phyloP scores from a whole-genome alignment of 106 monocot species.

The Acorus gramineus region DNA sequence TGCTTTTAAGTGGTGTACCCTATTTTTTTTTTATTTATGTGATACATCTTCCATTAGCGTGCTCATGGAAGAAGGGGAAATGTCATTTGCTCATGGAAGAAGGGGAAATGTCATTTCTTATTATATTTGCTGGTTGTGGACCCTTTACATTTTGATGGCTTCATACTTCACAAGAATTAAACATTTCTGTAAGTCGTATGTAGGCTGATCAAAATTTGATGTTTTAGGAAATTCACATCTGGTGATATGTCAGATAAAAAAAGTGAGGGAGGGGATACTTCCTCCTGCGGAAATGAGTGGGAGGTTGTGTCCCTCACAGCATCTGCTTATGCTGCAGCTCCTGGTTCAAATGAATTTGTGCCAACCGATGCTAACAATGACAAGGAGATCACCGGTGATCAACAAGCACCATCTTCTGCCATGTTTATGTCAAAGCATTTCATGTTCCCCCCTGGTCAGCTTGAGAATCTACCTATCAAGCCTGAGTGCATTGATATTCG shows the following conservation, averaged over 20 bases:
- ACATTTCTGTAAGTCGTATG: too few species aligned
- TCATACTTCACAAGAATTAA: too few species aligned
- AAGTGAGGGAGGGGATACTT: slow-evolving; percentile 1
- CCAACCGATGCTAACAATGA: background rate
- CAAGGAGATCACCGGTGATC: too few species aligned
- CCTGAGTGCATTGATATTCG: background rate
- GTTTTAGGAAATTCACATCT: background rate
- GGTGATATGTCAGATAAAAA: background rate
- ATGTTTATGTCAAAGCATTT: slow-evolving; percentile 13
- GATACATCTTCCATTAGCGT: too few species aligned
- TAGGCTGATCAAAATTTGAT: background rate
- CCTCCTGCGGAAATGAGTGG: slow-evolving; percentile 10
- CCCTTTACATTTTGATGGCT: too few species aligned
- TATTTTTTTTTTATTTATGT: too few species aligned
- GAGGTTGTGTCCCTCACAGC: slow-evolving; percentile 19
- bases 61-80: too few species aligned
- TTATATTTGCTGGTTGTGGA: too few species aligned
- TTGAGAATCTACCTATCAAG: slow-evolving; percentile 8
- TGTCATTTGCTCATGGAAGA: too few species aligned
- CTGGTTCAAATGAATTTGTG: background rate
- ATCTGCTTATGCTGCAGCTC: slow-evolving; percentile 18
- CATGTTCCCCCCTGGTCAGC: slow-evolving; percentile 4
- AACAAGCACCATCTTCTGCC: background rate
- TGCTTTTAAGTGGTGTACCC: too few species aligned
- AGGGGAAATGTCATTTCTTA: too few species aligned